Conservation (phyloP, 768 basidiomycete species). For the Pulveroboletus sp. region DNA sequence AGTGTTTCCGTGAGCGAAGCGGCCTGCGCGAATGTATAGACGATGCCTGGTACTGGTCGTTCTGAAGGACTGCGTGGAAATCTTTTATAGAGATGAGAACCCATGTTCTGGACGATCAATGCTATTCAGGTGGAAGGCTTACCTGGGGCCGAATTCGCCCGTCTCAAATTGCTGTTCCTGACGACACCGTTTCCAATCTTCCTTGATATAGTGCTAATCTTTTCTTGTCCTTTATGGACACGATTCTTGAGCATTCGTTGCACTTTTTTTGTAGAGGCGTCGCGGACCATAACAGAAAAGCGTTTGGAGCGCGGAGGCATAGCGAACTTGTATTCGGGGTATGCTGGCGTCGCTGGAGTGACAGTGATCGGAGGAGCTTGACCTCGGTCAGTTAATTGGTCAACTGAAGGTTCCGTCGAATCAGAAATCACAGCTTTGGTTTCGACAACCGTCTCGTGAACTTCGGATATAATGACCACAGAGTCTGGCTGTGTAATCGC, state of each 20-base stretch:
- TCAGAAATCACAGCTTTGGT: conserved; percentile 1
- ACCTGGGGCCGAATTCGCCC: conserved; percentile 71
- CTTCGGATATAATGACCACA: conserved; percentile 10
- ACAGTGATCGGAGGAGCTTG: conserved; percentile 46
- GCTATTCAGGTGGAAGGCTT: conserved; percentile 12
- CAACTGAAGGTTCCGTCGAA: conserved; percentile 1
- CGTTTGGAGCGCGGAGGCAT: conserved; percentile 20
- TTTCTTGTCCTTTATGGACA: conserved; percentile 67
- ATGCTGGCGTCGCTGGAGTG: conserved; percentile 56
- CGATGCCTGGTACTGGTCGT: conserved; percentile 63
- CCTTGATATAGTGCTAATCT: conserved; percentile 71
- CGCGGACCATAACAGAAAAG: conserved; percentile 32
- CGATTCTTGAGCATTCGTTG: conserved; percentile 70
- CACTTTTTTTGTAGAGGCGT: conserved; percentile 63
- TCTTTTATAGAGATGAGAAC: conserved; percentile 39
- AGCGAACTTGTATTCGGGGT: conserved; percentile 18
- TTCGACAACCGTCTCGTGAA: conserved; percentile 11
- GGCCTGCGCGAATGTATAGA: conserved; percentile 81
- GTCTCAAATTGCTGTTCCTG: conserved; percentile 49
- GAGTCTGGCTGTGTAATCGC: conserved; percentile 19
- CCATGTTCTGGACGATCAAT: background rate
- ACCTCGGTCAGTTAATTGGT: background rate
- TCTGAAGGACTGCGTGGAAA: conserved; percentile 61
- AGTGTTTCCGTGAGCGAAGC: conserved; percentile 44
- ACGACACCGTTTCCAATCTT: conserved; percentile 71